phyloP scores from a whole-genome alignment of 257 asterid genomes.

The Galeopsis tetrahit region DNA sequence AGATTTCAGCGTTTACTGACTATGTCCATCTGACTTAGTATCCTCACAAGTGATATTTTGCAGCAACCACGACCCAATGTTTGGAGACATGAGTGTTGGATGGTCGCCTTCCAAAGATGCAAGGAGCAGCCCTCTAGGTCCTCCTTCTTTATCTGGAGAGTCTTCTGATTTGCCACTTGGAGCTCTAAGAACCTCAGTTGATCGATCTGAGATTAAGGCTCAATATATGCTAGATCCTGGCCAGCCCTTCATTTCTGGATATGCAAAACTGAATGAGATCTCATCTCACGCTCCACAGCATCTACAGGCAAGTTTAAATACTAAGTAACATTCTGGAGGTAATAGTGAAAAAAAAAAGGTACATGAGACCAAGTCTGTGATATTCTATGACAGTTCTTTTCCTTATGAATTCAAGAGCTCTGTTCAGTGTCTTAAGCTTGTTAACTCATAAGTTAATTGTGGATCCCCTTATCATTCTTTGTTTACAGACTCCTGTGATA shows the following conservation, averaged over 20 bases:
- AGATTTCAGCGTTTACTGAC: constrained; percentile 29
- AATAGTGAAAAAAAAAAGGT: constrained; percentile 63
- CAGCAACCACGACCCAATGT: constrained; percentile 76
- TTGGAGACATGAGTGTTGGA: constrained; percentile 61
- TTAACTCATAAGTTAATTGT: neutral
- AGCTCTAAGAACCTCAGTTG: constrained; percentile 42
- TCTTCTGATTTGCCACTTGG: constrained; percentile 57
- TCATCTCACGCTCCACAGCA: constrained; percentile 46
- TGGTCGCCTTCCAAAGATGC: constrained; percentile 84
- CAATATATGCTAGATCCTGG: constrained; percentile 51
- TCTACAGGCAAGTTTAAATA: constrained; percentile 62
- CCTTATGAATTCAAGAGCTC: constrained; percentile 27
- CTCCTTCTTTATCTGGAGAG: constrained; percentile 57
- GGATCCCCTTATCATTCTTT: constrained; percentile 24
- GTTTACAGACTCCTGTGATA: constrained; percentile 39
- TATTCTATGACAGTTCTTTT: constrained; percentile 24
- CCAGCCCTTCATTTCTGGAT: constrained; percentile 49
- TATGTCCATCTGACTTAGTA: constrained; percentile 60
- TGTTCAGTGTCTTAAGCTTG: constrained; percentile 20
- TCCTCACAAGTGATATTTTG: constrained; percentile 77
- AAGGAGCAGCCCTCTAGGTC: constrained; percentile 49
- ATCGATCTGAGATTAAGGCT: constrained; percentile 48
- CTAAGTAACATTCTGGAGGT: constrained; percentile 53
- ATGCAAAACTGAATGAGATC: constrained; percentile 45
- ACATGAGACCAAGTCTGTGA: constrained; percentile 35